Evolutionary conservation across 768 basidiomycete species (phyloP), one percentile per base, ranked within the genome.

Genomic region (Leccinum incarnatum): DNA sequence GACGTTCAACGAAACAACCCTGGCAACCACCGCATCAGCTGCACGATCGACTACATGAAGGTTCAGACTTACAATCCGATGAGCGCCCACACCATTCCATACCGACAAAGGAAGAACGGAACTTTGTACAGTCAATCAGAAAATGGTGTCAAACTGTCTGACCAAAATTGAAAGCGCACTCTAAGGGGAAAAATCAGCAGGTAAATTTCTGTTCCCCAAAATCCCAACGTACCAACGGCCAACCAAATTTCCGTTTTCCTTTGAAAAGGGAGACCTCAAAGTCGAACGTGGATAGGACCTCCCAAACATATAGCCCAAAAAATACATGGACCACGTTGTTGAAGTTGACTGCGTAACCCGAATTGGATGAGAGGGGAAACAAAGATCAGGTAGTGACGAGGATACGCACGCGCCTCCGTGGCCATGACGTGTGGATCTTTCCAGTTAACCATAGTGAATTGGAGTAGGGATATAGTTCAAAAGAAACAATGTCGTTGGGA

Each of bases 71-170:
- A 86, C 87, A 89, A 62, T 57, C 87, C 86, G 62, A 85, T 69
- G 65, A 88, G 77, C 4, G 87, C 80, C 57, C 83, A 76, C n/a
- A 89, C 65, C 78, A 89, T 83, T 70, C 84, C 86, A 69, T 89
- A 89, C 59, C 88, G 83, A 67, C 83, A 86, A 25, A 87, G 73
- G 68, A 90, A 88, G 68, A 87, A 86, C 60, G 87, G 84, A 25
- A 82, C 87, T 79, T 27, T 54, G 55, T 9, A 19, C 3, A 48
- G 12, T 56, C 58, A 53, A 50, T 61, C 15, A 72, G 56, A 8
- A 12, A 4, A 25, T 49, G 10, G 34, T 36, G 36, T 25, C 32
- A n/a, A 15, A 48, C 19, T 12, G 40, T 45, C 21, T n/a, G 17
- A 59, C 2, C 30, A 25, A 53, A 42, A 53, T 30, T 32, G 23